phyloP scores from a whole-genome alignment of 176 grass and related monocot genomes.

The Eremochloa ophiuroides region DNA sequence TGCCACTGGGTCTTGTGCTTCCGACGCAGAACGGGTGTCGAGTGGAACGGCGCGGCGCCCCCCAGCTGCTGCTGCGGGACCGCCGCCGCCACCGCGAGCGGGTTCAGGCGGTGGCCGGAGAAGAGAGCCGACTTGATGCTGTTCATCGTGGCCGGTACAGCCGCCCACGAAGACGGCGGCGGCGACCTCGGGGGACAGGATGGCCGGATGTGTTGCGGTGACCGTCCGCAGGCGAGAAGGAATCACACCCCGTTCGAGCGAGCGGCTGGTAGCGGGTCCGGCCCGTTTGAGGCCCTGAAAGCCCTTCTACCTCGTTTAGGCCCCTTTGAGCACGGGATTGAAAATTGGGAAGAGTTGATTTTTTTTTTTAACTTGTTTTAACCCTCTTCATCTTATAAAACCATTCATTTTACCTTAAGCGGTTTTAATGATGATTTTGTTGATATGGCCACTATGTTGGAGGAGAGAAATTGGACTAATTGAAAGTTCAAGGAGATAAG shows the following conservation, averaged over 20 bases:
- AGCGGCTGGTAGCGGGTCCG: not conserved
- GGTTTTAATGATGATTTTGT: no score
- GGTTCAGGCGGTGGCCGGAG: constrained; percentile 8
- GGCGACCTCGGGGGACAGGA: not conserved
- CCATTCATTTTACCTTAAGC: no score
- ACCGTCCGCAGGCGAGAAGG: not conserved
- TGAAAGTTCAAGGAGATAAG: no score
- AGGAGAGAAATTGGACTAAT: no score
- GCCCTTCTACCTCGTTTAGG: no score
- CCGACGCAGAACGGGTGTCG: constrained; percentile 60
- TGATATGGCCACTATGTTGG: no score
- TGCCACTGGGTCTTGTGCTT: constrained; percentile 72
- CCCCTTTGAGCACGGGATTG: no score
- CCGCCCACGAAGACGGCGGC: not conserved
- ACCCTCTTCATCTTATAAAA: no score
- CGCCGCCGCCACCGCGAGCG: not conserved
- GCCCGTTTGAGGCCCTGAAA: not conserved
- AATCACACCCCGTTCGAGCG: not conserved
- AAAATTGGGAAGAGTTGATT: no score
- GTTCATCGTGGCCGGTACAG: constrained; percentile 21
- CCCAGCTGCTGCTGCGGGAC: constrained; percentile 11
- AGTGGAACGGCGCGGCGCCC: constrained; percentile 64
- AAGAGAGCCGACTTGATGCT: constrained; percentile 33
- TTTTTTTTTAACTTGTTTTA: no score
- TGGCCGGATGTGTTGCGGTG: not conserved